These are phyloP conservation scores for Roridomyces roridus DNA, from an alignment of 768 basidiomycete species.

Conservation along the genomic window DNA sequence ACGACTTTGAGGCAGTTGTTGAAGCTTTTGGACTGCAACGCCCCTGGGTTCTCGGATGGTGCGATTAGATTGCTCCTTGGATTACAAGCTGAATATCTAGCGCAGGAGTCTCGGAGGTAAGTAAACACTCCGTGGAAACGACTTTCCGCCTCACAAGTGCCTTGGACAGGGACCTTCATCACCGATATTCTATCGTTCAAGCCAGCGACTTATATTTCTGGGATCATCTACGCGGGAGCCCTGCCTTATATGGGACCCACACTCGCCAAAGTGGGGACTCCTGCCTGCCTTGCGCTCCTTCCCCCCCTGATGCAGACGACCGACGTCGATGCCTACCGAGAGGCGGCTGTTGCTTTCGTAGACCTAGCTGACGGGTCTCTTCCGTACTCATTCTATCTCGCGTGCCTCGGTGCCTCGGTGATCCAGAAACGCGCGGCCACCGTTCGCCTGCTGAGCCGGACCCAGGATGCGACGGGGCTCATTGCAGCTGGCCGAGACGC, in stretches of 20 bases:
- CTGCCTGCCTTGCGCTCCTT: conserved; percentile 24
- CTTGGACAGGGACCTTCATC: conserved; percentile 27
- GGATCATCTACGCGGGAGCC: conserved; percentile 33
- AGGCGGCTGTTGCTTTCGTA: conserved; percentile 27
- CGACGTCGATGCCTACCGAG: conserved; percentile 32
- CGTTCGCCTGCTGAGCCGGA: conserved; percentile 26
- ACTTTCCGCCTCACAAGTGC: neutral
- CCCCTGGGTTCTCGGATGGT: conserved; percentile 43
- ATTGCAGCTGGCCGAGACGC: conserved; percentile 29
- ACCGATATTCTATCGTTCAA: conserved; percentile 33
- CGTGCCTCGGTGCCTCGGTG: conserved; percentile 30
- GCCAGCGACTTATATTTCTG: conserved; percentile 32
- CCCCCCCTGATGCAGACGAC: conserved; percentile 24
- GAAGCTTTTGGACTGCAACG: conserved; percentile 33
- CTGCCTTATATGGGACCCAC: conserved; percentile 34
- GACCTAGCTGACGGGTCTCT: conserved; percentile 22
- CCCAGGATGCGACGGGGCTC: conserved; percentile 31
- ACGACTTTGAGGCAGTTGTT: conserved; percentile 39
- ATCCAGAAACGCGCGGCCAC: conserved; percentile 33
- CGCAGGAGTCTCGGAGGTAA: conserved; percentile 34
- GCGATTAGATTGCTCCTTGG: neutral
- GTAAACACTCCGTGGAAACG: neutral
- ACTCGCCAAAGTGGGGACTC: conserved; percentile 25
- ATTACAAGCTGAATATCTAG: neutral
- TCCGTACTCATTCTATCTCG: conserved; percentile 16